phyloP scores from a whole-genome alignment of 805 yeast genomes.

The Naumovozyma dairenensis region DNA sequence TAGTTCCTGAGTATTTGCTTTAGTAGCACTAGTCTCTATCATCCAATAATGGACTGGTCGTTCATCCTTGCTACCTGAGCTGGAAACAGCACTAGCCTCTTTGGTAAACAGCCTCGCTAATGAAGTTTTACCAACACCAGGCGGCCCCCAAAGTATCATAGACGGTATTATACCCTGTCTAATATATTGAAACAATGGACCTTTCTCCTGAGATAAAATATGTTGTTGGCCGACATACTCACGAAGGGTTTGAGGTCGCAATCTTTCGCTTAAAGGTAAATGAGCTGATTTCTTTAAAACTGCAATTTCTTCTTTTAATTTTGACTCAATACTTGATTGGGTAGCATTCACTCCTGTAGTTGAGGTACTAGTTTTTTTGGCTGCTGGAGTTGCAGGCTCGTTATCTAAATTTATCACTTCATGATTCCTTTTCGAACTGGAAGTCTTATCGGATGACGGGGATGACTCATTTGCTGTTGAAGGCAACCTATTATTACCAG shows the following conservation, averaged over 20 bases:
- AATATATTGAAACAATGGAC: slow-evolving; percentile 58
- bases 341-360: too few relatives aligned
- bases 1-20: slow-evolving; percentile 46
- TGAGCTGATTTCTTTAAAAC: slow-evolving; percentile 23
- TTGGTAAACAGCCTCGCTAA: slow-evolving; percentile 47
- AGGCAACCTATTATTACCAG: too few relatives aligned
- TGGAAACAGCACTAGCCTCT: slow-evolving; percentile 12
- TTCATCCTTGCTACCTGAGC: background rate
- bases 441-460: too few relatives aligned
- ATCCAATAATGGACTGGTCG: slow-evolving; percentile 43
- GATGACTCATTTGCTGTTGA: too few relatives aligned
- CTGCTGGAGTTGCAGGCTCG: slow-evolving; percentile 1
- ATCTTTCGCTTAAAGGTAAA: slow-evolving; percentile 59
- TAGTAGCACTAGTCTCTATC: slow-evolving; percentile 79
- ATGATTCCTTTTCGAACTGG: background rate
- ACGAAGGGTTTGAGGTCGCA: slow-evolving; percentile 64
- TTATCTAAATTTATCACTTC: background rate
- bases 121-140: slow-evolving; percentile 89
- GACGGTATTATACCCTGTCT: slow-evolving; percentile 63
- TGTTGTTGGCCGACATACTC: slow-evolving; percentile 84
- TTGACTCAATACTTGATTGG: too few relatives aligned
- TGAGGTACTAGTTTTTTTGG: slow-evolving; percentile 7
- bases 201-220: slow-evolving; percentile 49
- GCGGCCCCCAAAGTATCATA: slow-evolving; percentile 88
- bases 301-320: slow-evolving; percentile 15